A percentile compares a stretch with the other conserved stretches of the same genome.
Conservation (phyloP, 148 eudicot species). For the Rhododendron ovatum region DNA sequence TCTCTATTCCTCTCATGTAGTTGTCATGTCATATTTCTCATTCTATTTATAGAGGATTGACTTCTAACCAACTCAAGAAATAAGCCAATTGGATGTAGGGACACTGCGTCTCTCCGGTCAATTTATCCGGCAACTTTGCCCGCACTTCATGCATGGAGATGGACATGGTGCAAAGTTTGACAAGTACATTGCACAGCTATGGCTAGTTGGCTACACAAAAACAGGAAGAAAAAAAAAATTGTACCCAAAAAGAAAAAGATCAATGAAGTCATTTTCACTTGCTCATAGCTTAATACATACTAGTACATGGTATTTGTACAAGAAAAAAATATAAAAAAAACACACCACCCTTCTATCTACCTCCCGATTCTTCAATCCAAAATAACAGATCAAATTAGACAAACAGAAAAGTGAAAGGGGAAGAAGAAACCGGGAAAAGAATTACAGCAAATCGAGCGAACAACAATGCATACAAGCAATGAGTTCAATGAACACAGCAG, state of each 20-base stretch:
- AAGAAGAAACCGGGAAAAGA: not conserved
- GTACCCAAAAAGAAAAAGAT: not conserved
- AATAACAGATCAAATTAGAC: not conserved
- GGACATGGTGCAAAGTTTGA: not conserved
- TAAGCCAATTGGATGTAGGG: not conserved
- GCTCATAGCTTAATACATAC: not conserved
- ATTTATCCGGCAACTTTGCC: not conserved
- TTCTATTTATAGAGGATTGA: not conserved
- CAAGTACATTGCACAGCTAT: not conserved
- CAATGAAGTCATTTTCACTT: not conserved
- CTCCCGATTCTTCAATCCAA: conserved; percentile 2
- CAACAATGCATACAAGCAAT: not conserved
- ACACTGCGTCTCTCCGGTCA: not conserved
- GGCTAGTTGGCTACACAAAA: not conserved
- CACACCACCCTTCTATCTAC: not conserved
- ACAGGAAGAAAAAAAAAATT: not conserved
- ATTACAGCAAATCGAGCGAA: not conserved
- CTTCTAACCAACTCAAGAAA: not conserved
- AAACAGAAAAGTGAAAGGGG: not conserved
- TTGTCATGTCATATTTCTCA: not conserved
- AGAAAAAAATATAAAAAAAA: not conserved
- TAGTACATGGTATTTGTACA: not conserved
- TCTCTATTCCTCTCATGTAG: not conserved
- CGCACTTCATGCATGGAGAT: not conserved
- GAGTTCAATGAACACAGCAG: not conserved